Conservation (phyloP, 805 yeast species). For the Pichia occidentalis region DNA sequence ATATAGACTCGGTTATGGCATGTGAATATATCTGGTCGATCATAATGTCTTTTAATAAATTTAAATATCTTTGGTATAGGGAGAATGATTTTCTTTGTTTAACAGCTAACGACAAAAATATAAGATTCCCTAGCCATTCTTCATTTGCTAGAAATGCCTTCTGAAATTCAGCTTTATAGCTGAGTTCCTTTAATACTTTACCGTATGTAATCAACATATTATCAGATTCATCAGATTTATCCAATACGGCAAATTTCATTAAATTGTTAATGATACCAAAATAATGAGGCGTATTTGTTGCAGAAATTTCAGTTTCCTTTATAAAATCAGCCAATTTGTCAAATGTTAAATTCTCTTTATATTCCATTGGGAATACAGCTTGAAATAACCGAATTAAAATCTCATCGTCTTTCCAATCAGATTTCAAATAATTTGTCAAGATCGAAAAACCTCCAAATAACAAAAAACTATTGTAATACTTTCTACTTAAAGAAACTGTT, state of each 20-base stretch:
- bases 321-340: background rate
- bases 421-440: constrained; percentile 37
- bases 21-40: constrained; percentile 13
- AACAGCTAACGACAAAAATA: constrained; percentile 4
- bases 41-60: constrained; percentile 10
- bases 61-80: background rate
- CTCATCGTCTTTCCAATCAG: constrained; percentile 44
- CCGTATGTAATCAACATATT: background rate
- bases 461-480: constrained; percentile 44
- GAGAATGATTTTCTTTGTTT: background rate
- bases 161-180: background rate
- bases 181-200: background rate
- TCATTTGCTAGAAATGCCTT: background rate
- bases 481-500: constrained; percentile 38
- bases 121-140: constrained; percentile 7
- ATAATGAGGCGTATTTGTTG: constrained; percentile 40
- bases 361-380: constrained; percentile 41
- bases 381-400: constrained; percentile 37
- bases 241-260: constrained; percentile 11
- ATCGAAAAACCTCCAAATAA: constrained; percentile 47
- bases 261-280: constrained; percentile 17
- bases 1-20: background rate
- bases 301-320: constrained; percentile 8
- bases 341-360: background rate
- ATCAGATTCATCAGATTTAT: background rate